Base-by-base conservation (phyloP, 1,284 basidiomycete species). In the Laetiporus sulphureus region DNA sequence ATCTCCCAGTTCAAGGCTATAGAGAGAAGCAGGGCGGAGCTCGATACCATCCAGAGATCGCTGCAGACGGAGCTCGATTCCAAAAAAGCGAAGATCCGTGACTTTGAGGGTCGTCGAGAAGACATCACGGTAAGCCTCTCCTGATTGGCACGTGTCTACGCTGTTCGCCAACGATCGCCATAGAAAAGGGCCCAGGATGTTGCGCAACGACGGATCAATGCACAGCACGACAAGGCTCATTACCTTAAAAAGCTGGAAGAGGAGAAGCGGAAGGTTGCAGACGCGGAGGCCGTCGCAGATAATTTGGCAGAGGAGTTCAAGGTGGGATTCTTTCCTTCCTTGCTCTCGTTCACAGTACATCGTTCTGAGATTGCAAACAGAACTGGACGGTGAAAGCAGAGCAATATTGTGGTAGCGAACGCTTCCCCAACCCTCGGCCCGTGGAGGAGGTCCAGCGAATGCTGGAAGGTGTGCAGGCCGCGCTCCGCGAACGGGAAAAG, bases 401-500 rank as follows among this genome's bases (percentile, higher is more conserved):
- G 27, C 61, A 79, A 52, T 82, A 77, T 56, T 90, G 78, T 52
- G 13, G 13, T 13, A 13, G 25, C 25, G 72, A 67, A 16, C 72
- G 72, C 8, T 66, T 84, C 21, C 64, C 71, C 13, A 79, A 79
- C 40, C 75, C 73, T 8, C 77, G 84, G 20, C 70, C 66, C 21
- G 60, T 71, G 0, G 69, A 71, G 0, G 70, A 69, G 11, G 70
- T 94, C 22, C 55, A 84, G 44, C 72, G 74, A 8, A 72, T 79
- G 39, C 68, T 85, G 15, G 71, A 79, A 2, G 77, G 78, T 1
- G 72, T 86, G 3, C 67, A 83, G 49, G 68, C 67, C 22, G 82
- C 88, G 0, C 64, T 94, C 47, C 70, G 76, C 45, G 78, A 81
- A 49, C 77, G 85, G 22, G 83, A 87, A 60, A 77, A 71, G 56